Percentiles rank a stretch among this genome's conserved stretches.
These are phyloP conservation scores for Daucus carota DNA, from an alignment of 129 eudicot genomes.

Conservation along the genomic window DNA sequence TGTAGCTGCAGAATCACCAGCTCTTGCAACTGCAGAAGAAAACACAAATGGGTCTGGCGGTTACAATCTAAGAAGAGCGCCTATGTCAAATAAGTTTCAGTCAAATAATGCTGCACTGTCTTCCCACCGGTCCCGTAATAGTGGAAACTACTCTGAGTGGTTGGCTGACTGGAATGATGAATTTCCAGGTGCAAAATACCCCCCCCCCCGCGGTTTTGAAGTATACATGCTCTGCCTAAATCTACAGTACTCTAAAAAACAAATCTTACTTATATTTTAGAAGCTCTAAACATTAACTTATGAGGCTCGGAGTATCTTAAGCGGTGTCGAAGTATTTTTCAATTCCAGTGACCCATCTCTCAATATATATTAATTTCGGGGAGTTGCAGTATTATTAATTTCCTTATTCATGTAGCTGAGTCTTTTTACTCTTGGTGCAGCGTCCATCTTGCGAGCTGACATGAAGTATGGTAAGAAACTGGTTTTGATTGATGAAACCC, in stretches of 20 bases:
- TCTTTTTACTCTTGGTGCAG: background rate
- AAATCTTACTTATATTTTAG: no score
- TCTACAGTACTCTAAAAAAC: no score
- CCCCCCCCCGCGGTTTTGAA: background rate
- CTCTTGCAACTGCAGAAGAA: conserved; percentile 56
- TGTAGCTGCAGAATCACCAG: conserved; percentile 11
- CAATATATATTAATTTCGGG: background rate
- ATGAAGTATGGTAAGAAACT: conserved; percentile 78
- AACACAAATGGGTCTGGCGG: conserved; percentile 49
- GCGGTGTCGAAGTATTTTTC: background rate
- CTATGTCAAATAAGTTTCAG: conserved; percentile 37
- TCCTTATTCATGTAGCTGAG: background rate
- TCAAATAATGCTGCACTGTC: conserved; percentile 33
- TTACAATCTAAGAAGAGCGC: conserved; percentile 57
- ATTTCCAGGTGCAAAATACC: conserved; percentile 65
- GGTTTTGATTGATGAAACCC: conserved; percentile 54
- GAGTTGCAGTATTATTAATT: background rate
- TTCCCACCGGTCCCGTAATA: conserved; percentile 47
- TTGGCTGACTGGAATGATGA: conserved; percentile 66
- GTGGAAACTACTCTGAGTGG: conserved; percentile 63
- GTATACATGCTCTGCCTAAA: background rate
- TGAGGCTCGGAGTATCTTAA: background rate
- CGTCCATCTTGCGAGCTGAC: conserved; percentile 24
- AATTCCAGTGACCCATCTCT: background rate
- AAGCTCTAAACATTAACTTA: no score